Evolutionary conservation across 306 rosid genomes (phyloP).

Genomic region (Corylus heterophylla): DNA sequence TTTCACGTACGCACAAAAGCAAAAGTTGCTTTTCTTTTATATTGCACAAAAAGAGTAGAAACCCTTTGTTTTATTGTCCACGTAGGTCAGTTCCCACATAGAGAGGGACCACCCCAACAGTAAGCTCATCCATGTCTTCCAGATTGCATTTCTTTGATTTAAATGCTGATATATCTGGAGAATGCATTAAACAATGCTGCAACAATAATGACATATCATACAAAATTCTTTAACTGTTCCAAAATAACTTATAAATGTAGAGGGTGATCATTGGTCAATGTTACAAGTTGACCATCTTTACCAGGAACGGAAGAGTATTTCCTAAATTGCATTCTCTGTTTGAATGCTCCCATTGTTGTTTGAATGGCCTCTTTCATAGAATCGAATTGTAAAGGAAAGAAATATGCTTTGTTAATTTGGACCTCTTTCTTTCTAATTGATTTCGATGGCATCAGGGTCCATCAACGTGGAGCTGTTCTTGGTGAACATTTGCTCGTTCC

Average conservation of each 20-base stretch:
- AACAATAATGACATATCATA: neutral
- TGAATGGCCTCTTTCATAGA: no score
- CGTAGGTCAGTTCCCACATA: no score
- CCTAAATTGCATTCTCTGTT: slow-evolving; percentile 41
- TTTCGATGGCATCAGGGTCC: no score
- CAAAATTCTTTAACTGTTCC: neutral
- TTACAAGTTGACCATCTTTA: neutral
- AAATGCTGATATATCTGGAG: neutral
- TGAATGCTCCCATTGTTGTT: slow-evolving; percentile 40
- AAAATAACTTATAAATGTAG: neutral
- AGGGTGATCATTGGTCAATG: neutral
- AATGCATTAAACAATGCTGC: neutral
- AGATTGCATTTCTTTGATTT: neutral
- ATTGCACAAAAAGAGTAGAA: no score
- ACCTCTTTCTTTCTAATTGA: no score
- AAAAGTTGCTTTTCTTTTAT: no score
- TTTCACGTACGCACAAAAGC: no score
- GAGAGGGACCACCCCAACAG: neutral
- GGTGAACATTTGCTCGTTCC: no score
- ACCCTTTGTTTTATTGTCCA: no score
- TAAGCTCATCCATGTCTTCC: neutral
- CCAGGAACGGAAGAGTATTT: neutral
- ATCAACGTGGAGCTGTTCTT: no score
- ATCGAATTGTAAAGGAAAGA: no score
- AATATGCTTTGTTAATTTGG: no score